These are phyloP conservation scores for Didymella exigua DNA, from an alignment of 2,329 filamentous ascomycete genomes.

Conservation along the genomic window DNA sequence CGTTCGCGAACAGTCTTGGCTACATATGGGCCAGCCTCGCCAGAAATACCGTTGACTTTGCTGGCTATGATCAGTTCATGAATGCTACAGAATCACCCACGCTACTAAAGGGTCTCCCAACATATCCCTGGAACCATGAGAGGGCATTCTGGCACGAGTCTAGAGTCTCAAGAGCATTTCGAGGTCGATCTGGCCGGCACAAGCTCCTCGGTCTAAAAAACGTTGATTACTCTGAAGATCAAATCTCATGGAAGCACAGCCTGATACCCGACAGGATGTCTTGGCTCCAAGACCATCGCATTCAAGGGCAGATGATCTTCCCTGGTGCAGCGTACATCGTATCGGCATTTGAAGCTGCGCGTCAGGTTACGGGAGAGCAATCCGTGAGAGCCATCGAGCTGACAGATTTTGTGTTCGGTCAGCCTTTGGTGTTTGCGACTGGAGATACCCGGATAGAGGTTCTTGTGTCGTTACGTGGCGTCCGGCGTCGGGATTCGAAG, in stretches of 20 bases:
- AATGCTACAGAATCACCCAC: background rate
- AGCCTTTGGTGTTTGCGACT: slow-evolving; percentile 19
- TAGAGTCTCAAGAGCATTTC: slow-evolving; percentile 7
- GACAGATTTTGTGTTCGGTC: slow-evolving; percentile 17
- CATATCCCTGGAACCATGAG: slow-evolving; percentile 41
- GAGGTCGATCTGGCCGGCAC: slow-evolving; percentile 18
- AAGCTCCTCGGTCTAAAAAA: slow-evolving; percentile 15
- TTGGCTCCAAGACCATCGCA: slow-evolving; percentile 26
- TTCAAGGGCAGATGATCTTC: slow-evolving; percentile 48
- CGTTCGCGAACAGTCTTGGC: slow-evolving; percentile 21
- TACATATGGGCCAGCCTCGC: slow-evolving; percentile 6
- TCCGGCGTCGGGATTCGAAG: background rate
- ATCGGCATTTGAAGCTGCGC: slow-evolving; percentile 43
- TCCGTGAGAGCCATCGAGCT: slow-evolving; percentile 21
- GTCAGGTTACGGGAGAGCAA: background rate
- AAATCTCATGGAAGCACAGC: slow-evolving; percentile 21
- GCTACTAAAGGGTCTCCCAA: slow-evolving; percentile 19
- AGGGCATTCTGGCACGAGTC: slow-evolving; percentile 31
- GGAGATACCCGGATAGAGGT: slow-evolving; percentile 5
- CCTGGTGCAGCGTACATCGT: slow-evolving; percentile 54
- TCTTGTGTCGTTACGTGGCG: background rate
- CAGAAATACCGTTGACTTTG: background rate
- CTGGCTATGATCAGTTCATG: background rate
- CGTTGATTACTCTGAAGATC: background rate
- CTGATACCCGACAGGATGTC: slow-evolving; percentile 15